Evolutionary conservation across 345 rosid genomes (phyloP), one percentile per base, ranked within the genome.

Genomic region (Euphorbia tirucalli): DNA sequence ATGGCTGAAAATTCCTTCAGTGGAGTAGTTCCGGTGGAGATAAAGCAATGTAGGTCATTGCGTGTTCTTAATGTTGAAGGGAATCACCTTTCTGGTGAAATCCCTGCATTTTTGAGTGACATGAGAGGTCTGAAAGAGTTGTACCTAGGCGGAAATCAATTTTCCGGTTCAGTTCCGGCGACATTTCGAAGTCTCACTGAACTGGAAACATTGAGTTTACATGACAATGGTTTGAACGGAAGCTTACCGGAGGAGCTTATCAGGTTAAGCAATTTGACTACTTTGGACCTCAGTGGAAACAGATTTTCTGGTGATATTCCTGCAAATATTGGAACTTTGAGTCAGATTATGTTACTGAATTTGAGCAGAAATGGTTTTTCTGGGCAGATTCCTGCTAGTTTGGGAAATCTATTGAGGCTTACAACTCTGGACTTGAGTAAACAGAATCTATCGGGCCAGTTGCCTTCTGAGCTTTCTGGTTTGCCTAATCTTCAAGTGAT

Each of bases 401-500:
- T 78, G 25, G 81, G 81, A 19, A 70, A 66, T 32, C 49, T 78
- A 28, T 37, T 74, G 78, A 78, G 66, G 71, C 75, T 78, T 18
- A 70, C 52, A 14, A 74, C 75, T 70, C 68, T 78, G 22, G 81
- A 78, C 70, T 65, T 78, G 78, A 74, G 81, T 44, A 78, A 70
- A 61, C 81, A 78, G 63, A 74, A 63, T 64, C 54, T 78, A 28
- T 73, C 81, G 1, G 81, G 81, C 5, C 69, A 57, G 75, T 25
- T 95, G 78, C 97, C 97, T 0, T 55, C 77, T 41, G 99, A 90
- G 87, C 87, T 90, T 58, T 84, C 78, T 0, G 97, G 99, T 61
- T 85, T 95, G 74, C 99, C 99, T 0, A 89, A 85, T 64, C 81
- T 95, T 77, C 97, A 90, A 74, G 90, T 83, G 72, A 79, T 92